phyloP scores from a whole-genome alignment of 495 filamentous ascomycete genomes.

The Xylaria venustula region DNA sequence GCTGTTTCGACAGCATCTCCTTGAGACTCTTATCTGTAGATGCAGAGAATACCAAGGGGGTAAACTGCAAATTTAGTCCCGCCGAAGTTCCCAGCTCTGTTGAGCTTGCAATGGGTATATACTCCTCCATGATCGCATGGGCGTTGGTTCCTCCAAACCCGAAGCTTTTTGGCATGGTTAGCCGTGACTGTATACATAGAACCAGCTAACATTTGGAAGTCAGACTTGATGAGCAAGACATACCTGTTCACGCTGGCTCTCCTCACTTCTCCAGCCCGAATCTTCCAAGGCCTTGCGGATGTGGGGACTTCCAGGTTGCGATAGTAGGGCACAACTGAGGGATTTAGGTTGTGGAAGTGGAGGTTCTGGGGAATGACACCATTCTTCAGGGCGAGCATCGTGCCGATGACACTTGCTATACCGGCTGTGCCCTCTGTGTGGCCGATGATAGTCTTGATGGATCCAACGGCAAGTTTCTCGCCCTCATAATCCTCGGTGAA shows the following conservation, averaged over 20 bases:
- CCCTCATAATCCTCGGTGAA: not conserved
- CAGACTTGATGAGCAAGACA: no score
- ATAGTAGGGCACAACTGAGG: constrained; percentile 14
- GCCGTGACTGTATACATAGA: no score
- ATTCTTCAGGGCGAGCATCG: constrained; percentile 42
- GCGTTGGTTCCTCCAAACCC: constrained; percentile 33
- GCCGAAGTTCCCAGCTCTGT: no score
- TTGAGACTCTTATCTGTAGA: no score
- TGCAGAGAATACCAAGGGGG: no score
- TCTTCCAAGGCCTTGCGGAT: not conserved
- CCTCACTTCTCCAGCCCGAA: not conserved
- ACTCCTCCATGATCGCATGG: constrained; percentile 31
- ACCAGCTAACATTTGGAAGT: no score
- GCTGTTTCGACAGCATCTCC: no score
- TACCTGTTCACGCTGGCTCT: not conserved
- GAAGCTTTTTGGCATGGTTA: not conserved
- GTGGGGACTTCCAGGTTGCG: not conserved
- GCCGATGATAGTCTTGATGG: constrained; percentile 47
- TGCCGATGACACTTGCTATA: constrained; percentile 47
- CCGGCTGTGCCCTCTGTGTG: constrained; percentile 46
- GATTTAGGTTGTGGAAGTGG: constrained; percentile 41
- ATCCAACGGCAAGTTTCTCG: constrained; percentile 36
- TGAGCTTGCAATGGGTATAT: not conserved
- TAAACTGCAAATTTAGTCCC: no score
- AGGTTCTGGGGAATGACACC: constrained; percentile 29